These are phyloP conservation scores for Ogataea methanolica DNA, from an alignment of 805 yeast genomes.

Conservation along the genomic window DNA sequence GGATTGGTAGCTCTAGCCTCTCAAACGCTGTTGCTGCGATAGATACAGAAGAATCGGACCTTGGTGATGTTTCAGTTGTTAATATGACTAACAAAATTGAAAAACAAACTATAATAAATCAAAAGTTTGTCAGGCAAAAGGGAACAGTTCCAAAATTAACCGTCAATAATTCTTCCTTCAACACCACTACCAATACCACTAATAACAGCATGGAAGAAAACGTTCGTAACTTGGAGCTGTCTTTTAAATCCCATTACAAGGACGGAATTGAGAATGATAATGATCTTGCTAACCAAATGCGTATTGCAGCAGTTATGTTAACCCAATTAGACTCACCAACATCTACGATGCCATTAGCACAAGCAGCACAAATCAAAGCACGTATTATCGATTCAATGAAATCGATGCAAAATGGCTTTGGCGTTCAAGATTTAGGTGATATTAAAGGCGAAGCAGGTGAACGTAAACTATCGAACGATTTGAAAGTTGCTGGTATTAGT, in stretches of 20 bases:
- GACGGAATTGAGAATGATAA: slow-evolving; percentile 29
- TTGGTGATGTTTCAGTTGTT: slow-evolving; percentile 70
- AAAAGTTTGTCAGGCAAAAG: slow-evolving; percentile 7
- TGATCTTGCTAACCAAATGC: slow-evolving; percentile 83
- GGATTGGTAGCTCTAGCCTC: not conserved
- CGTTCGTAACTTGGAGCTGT: slow-evolving; percentile 22
- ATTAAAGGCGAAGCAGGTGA: slow-evolving; percentile 78
- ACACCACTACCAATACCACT: not conserved
- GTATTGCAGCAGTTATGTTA: slow-evolving; percentile 93
- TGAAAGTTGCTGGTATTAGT: slow-evolving; percentile 72
- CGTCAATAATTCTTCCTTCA: not conserved
- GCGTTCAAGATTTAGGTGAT: slow-evolving; percentile 45
- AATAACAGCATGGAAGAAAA: slow-evolving; percentile 14
- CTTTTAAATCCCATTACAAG: slow-evolving; percentile 23
- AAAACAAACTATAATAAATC: slow-evolving; percentile 15
- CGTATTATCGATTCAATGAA: slow-evolving; percentile 72
- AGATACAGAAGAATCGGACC: slow-evolving; percentile 52
- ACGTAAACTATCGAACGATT: slow-evolving; percentile 85
- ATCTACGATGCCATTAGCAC: slow-evolving; percentile 52
- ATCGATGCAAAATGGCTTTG: slow-evolving; percentile 64
- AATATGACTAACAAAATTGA: slow-evolving; percentile 44
- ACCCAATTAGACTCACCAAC: slow-evolving; percentile 69
- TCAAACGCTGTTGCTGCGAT: not conserved
- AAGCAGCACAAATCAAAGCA: slow-evolving; percentile 62
- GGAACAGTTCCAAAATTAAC: slow-evolving; percentile 8